These are phyloP conservation scores for Apophysomyces ossiformis DNA, from an alignment of 371 early-diverging fungal genomes.

Conservation along the genomic window DNA sequence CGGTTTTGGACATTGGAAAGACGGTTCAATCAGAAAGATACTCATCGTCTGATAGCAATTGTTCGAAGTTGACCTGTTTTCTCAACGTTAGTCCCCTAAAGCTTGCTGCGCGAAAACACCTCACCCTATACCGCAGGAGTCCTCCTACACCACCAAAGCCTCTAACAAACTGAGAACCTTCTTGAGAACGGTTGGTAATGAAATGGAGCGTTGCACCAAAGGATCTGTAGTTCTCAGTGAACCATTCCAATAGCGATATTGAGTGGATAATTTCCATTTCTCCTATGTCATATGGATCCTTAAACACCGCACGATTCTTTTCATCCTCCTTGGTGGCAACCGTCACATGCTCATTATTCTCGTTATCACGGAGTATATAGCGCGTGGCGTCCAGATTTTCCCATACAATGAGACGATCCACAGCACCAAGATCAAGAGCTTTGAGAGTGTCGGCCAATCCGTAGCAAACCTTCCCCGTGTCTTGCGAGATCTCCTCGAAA, in stretches of 20 bases:
- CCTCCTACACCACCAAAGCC: constrained; percentile 99
- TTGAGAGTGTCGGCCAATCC: constrained; percentile 98
- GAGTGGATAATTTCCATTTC: constrained; percentile 85
- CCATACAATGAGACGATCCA: constrained; percentile 98
- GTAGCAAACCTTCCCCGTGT: constrained; percentile 97
- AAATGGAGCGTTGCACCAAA: constrained; percentile 95
- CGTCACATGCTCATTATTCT: constrained; percentile 63
- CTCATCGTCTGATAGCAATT: constrained; percentile 50
- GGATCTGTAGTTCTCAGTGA: constrained; percentile 98
- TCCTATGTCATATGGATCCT: constrained; percentile 61
- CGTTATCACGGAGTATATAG: constrained; percentile 75
- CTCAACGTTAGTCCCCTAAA: not conserved
- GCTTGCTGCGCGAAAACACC: too few species aligned
- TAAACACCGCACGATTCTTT: constrained; percentile 64
- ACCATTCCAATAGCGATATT: constrained; percentile 95
- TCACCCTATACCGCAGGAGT: constrained; percentile 71
- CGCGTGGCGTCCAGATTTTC: constrained; percentile 90
- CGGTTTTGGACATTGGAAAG: constrained; percentile 29
- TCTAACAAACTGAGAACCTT: constrained; percentile 99
- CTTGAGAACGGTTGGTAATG: constrained; percentile 97
- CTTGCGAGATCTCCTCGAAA: constrained; percentile 97
- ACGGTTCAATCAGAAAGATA: constrained; percentile 44
- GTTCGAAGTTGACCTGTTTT: constrained; percentile 88
- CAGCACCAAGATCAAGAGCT: constrained; percentile 95
- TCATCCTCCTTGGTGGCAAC: constrained; percentile 89